phyloP scores from a whole-genome alignment of 2,329 filamentous ascomycete genomes.

The Lecanicillium sp. region DNA sequence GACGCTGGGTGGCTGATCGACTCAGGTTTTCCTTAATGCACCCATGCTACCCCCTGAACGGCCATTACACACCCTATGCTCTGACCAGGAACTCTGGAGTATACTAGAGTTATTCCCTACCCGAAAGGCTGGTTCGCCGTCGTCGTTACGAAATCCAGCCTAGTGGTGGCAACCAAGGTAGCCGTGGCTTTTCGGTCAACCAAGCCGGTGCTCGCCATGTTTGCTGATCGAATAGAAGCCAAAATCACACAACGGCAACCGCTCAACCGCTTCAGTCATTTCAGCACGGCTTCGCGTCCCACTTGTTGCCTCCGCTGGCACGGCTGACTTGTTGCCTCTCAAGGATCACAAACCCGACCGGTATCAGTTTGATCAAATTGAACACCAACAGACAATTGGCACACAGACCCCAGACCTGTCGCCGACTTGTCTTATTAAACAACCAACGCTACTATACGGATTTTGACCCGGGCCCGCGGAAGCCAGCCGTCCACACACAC shows the following conservation, averaged over 20 bases:
- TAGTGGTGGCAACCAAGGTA: no score
- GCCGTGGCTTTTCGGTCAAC: no score
- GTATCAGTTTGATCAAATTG: background rate
- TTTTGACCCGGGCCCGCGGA: constrained; percentile 5
- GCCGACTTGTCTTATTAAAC: constrained; percentile 10
- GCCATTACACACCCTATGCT: no score
- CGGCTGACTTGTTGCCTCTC: background rate
- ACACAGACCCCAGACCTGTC: background rate
- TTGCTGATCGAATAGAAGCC: no score
- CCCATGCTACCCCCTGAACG: no score
- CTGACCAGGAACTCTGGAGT: no score
- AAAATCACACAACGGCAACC: background rate
- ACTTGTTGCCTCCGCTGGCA: constrained; percentile 10
- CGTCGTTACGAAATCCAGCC: no score
- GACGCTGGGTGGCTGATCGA: no score
- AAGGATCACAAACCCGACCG: background rate
- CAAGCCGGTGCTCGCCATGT: no score
- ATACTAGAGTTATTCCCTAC: no score
- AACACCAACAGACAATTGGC: background rate
- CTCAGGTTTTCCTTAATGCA: no score
- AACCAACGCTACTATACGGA: constrained; percentile 4
- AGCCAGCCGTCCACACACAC: constrained; percentile 8
- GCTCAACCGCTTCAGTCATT: background rate
- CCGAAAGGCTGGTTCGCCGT: no score
- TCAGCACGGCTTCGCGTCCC: background rate